These are phyloP conservation scores for Boletus vermiculosoides DNA, from an alignment of 768 basidiomycete species.

Conservation along the genomic window DNA sequence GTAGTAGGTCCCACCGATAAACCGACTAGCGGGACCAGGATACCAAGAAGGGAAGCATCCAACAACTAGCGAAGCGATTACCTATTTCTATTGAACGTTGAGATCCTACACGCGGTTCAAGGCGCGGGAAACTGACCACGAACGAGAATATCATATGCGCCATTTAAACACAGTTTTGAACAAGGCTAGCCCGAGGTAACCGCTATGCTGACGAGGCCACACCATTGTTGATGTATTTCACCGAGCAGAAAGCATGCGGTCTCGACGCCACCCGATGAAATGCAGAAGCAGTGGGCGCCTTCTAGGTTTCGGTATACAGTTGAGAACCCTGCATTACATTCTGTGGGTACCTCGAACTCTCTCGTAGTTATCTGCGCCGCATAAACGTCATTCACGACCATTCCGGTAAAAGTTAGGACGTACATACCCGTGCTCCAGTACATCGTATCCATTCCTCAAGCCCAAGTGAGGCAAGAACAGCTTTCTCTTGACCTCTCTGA, in stretches of 20 bases:
- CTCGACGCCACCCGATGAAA: constrained; percentile 15
- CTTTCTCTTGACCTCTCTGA: constrained; percentile 28
- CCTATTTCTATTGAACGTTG: background rate
- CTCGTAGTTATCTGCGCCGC: constrained; percentile 17
- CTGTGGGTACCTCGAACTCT: constrained; percentile 10
- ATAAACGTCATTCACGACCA: constrained; percentile 6
- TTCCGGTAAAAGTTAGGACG: constrained; percentile 3
- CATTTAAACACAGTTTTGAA: background rate
- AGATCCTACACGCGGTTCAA: background rate
- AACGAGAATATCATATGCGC: background rate
- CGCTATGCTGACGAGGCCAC: constrained; percentile 22
- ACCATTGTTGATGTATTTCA: constrained; percentile 20
- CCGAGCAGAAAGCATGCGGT: constrained; percentile 43
- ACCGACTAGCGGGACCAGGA: background rate
- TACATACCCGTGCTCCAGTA: constrained; percentile 13
- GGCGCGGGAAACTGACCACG: background rate
- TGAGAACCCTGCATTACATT: constrained; percentile 11
- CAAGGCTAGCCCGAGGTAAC: constrained; percentile 6
- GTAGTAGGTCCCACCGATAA: background rate
- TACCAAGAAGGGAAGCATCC: background rate
- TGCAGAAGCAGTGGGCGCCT: constrained; percentile 13
- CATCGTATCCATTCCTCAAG: constrained; percentile 24
- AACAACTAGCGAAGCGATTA: background rate
- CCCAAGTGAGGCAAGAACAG: constrained; percentile 36
- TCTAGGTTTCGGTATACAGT: constrained; percentile 12